These are phyloP conservation scores for Aspergillus nomiae DNA, from an alignment of 2,329 filamentous ascomycete species.

Conservation along the genomic window DNA sequence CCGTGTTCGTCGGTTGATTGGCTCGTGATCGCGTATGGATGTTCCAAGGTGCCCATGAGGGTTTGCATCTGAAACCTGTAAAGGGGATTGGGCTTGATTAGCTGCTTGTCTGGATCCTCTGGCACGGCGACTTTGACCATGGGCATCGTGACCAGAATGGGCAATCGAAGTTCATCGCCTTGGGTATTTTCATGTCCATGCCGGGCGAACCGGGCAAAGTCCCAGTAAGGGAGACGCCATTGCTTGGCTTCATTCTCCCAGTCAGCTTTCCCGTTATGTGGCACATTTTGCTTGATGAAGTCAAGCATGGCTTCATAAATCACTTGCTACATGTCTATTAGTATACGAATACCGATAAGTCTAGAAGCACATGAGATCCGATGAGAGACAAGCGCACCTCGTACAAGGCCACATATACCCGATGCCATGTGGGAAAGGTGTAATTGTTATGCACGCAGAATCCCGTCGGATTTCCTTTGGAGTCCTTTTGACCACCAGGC, in stretches of 20 bases:
- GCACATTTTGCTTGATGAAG: not conserved
- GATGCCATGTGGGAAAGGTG: constrained; percentile 12
- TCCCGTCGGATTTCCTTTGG: not conserved
- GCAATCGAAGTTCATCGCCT: not conserved
- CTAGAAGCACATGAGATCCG: not conserved
- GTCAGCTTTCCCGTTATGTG: not conserved
- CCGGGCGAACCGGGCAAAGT: not conserved
- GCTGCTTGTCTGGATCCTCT: too few relatives aligned
- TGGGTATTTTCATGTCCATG: not conserved
- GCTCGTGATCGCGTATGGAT: not conserved
- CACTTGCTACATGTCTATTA: not conserved
- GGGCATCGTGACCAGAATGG: not conserved
- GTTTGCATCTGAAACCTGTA: not conserved
- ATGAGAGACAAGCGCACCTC: constrained; percentile 2
- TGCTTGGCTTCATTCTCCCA: not conserved
- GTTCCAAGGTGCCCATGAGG: not conserved
- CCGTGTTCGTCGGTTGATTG: not conserved
- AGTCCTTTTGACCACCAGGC: not conserved
- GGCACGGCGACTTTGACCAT: too few relatives aligned
- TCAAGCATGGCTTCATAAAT: not conserved
- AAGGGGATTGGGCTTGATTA: not conserved
- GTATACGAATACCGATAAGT: not conserved
- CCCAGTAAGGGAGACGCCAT: constrained; percentile 2
- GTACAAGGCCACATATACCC: constrained; percentile 8
- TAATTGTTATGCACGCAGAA: constrained; percentile 9